Base-by-base conservation (phyloP, 441 rosid species). In the Gossypium gossypioides region DNA sequence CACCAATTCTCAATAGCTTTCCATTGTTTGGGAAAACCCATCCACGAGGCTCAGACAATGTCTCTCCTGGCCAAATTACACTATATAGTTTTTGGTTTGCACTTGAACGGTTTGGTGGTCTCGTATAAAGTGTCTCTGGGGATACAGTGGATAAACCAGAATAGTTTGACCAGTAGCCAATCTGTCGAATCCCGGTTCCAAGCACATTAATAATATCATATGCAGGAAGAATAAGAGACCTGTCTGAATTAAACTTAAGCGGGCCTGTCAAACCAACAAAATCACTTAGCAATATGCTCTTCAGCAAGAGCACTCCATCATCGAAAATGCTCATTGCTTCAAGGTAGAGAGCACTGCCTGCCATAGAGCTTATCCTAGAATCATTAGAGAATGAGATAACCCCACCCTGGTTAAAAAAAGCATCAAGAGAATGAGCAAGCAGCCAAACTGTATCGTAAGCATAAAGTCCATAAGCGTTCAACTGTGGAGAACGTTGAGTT, bases 41-140 rank as follows among this genome's bases (percentile, higher is more conserved):
- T 70, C 98, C 98, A 8, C 96, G 96, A 40, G 98, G 98, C 48
- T 70, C 84, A 24, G 68, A 57, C 68, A 71, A 64, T 9, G 90
- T 81, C 77, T 90, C 98, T 44, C 98, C 98, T 0, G 97, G 98
- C 97, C 98, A 93, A 55, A 91, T 87, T 71, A 86, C 95, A 63
- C 60, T 63, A 55, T 80, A 72, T 34, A 93, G 80, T 22, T 87
- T 68, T 76, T 78, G 93, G 79, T 51, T 86, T 75, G 83, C 54
- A 68, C 71, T 80, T 42, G 85, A 89, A 62, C 82, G 84, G 78
- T 88, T 91, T 24, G 91, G 88, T 61, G 84, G 81, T 72, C 71
- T 85, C 22, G 64, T 8, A 70, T 87, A 80, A 64, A 90, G 85
- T 65, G 78, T 79, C 79, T 88, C 95, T 0, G 98, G 97, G 72